Evolutionary conservation across 352 stramenopile genomes (phyloP).

Genomic region (Phytophthora nicotianae): DNA sequence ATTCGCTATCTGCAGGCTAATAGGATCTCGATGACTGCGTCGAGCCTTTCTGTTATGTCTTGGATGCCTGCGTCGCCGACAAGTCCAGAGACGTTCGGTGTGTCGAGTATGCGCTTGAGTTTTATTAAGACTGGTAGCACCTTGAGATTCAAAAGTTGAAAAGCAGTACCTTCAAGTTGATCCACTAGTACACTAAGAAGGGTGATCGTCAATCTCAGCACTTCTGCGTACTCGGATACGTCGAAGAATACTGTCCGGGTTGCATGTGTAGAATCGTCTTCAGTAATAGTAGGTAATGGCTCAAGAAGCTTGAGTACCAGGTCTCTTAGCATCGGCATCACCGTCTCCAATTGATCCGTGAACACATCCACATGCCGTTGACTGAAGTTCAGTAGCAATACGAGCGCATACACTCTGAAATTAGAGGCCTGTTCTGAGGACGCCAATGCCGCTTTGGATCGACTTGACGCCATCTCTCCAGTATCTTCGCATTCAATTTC

Average conservation of each 20-base stretch:
- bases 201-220: conserved; percentile 61
- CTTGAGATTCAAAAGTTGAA: conserved; percentile 51
- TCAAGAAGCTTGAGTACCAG: conserved; percentile 40
- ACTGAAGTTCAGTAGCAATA: conserved; percentile 78
- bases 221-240: conserved; percentile 53
- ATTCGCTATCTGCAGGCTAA: conserved; percentile 24
- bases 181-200: conserved; percentile 55
- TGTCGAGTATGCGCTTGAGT: conserved; percentile 41
- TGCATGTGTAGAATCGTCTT: neutral
- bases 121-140: conserved; percentile 35
- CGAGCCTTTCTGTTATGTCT: conserved; percentile 43
- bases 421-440: conserved; percentile 66
- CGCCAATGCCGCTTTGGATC: conserved; percentile 21
- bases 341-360: conserved; percentile 18
- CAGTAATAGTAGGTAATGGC: conserved; percentile 6
- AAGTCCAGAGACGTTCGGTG: conserved; percentile 11
- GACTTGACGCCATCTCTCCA: conserved; percentile 1
- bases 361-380: conserved; percentile 57
- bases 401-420: conserved; percentile 69
- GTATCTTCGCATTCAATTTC: neutral
- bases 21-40: conserved; percentile 40
- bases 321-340: conserved; percentile 48
- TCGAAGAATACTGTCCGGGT: conserved; percentile 20
- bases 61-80: conserved; percentile 23
- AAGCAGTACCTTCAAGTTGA: conserved; percentile 39